Evolutionary conservation across 2,329 filamentous ascomycete species (phyloP), one percentile per base, ranked within the genome.

Genomic region (Ceratocystis huliohia): DNA sequence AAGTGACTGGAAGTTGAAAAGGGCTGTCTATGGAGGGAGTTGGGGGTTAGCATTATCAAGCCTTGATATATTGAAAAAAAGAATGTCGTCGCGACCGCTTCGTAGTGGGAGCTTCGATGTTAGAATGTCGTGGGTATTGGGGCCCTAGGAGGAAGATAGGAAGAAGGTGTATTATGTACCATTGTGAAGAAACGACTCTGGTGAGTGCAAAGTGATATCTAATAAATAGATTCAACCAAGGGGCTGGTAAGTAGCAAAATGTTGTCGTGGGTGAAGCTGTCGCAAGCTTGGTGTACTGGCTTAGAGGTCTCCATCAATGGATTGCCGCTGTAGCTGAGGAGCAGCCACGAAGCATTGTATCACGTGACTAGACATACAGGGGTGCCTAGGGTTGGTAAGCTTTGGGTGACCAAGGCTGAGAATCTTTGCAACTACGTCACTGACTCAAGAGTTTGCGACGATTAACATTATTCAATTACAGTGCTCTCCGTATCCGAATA

Each of bases 1-100:
- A 71, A 97, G 88, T 68, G 91, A 96, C 77, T 96, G 91, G 81
- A 99, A 97, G 79, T 97, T 97, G 86, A 99, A 96, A 73, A 99
- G 88, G 66, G 94, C 94, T 68, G 94, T 89, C 94, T 96, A 73
- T 25, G 65, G 44, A 48, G 22, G 17, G 57, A 15, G 22, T 64
- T 66, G 13, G 37, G n/a, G 45, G 46, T 41, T 6, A 56, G 46
- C 22, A 50, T 63, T n/a, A 48, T 33, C 5, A 44, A 4, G 1
- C 17, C 44, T 17, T 33, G 2, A 25, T 25, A 61, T 37, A 17
- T 22, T 5, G 6, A 8, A 2, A 33, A 15, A 13, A 41, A 37
- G 15, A 66, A 46, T 70, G 74, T 74, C 74, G 75, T 75, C 6
- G 67, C 73, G 63, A 56, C 33, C 17, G 28, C 28, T 37, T 59